Evolutionary conservation across 2,329 filamentous ascomycete genomes (phyloP), one percentile per base, ranked within the genome.

Genomic region (Pezizomycotina sp.): DNA sequence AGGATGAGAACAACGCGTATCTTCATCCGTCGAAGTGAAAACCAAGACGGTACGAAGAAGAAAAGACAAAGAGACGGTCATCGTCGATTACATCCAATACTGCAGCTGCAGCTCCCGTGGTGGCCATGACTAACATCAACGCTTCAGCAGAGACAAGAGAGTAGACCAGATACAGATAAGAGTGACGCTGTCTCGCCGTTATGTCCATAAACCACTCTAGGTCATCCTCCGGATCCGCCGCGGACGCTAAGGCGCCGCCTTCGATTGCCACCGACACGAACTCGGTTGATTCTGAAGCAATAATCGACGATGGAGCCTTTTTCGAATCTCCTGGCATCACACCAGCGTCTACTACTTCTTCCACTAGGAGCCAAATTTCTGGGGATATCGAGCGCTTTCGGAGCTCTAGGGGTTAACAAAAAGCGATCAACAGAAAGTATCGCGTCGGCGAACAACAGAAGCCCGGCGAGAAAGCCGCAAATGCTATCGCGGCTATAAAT

Each of bases 401-500:
- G 13, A 25, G 27, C 6, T 31, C 37, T 20, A 37, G 31, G 23
- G 25, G 20, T n/a, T 27, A 20, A 18, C 18, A 9, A 42, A 12
- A 44, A 27, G 14, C 4, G 31, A 9, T 21, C 31, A 15, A 40
- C 36, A 23, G 15, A 31, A 15, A 40, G 22, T 29, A 29, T 28
- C 12, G 40, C 31, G 16, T 31, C 31, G 10, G 23, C 36, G 19
- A 13, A 16, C 15, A 15, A 4, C 27, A 10, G 9, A 3, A 24
- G 6, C 2, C 12, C 15, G 12, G n/a, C 34, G 27, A 50, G 48
- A 56, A 57, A 20, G 58, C 58, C 36, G 53, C 58, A 16, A 55
- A 58, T 26, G 55, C 57, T 3, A 55, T 61, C 18, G 54, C 56
- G 9, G 57, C 61, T 2, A 55, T 66, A 15, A 59, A 58, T 21